phyloP scores from a whole-genome alignment of 2,329 filamentous ascomycete genomes.

The Talaromyces sp. region DNA sequence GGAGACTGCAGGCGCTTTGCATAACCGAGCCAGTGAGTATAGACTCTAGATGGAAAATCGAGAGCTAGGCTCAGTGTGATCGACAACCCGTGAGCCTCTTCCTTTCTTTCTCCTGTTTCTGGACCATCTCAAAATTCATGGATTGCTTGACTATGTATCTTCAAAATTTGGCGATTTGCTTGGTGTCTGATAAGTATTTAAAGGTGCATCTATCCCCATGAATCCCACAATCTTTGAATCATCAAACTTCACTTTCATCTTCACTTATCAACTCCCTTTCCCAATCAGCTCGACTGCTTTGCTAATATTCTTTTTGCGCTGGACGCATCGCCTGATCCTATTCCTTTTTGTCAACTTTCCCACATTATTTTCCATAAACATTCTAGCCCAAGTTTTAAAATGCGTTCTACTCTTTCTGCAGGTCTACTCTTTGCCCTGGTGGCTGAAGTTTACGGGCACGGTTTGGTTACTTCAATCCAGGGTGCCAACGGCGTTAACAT shows the following conservation, averaged over 20 bases:
- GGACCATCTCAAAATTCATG: neutral
- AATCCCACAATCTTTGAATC: neutral
- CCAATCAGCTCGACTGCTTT: neutral
- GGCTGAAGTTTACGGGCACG: constrained; percentile 56
- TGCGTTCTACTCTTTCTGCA: constrained; percentile 49
- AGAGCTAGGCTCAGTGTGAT: neutral
- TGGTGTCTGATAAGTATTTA: neutral
- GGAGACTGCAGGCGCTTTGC: neutral
- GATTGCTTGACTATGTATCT: neutral
- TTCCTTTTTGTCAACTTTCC: neutral
- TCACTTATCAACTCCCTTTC: neutral
- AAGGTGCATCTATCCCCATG: neutral
- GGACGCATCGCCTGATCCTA: neutral
- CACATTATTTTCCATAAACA: constrained; percentile 23
- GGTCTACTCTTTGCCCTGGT: constrained; percentile 49
- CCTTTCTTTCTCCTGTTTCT: neutral
- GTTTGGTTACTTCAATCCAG: constrained; percentile 56
- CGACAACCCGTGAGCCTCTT: neutral
- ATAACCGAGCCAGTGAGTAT: neutral
- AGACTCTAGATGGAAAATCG: neutral
- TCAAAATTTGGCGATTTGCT: neutral
- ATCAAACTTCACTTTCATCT: neutral
- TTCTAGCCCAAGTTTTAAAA: constrained; percentile 34
- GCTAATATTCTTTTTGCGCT: neutral
- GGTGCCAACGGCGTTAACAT: constrained; percentile 63